Evolutionary conservation across 1,284 basidiomycete species (phyloP).

Genomic region (Meira miltonrushii): DNA sequence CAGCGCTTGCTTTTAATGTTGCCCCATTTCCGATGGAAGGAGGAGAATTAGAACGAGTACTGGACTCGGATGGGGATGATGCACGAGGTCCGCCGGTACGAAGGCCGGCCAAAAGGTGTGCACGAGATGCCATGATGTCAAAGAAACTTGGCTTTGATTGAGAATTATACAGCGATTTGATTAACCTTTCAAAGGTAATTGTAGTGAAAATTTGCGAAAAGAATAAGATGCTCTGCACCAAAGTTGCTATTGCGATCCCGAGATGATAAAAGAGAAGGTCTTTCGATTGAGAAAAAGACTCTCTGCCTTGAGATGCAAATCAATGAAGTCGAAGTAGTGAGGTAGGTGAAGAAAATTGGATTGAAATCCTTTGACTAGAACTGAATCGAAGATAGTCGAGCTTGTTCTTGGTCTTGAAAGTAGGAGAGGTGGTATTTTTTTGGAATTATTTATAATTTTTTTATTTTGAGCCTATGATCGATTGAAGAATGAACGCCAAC

Average conservation of each 20-base stretch:
- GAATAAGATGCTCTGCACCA: no score
- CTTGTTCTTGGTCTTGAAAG: background rate
- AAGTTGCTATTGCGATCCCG: no score
- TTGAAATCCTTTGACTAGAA: background rate
- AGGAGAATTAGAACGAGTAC: conserved; percentile 8
- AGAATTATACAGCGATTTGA: no score
- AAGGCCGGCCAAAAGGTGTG: conserved; percentile 29
- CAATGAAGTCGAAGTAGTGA: background rate
- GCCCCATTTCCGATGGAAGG: background rate
- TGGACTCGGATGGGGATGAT: conserved; percentile 15
- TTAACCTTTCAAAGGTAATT: no score
- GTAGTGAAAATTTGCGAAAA: no score
- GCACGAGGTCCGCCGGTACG: conserved; percentile 37
- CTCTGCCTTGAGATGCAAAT: background rate
- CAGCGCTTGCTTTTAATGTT: conserved; percentile 25
- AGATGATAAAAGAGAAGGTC: background rate
- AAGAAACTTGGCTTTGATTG: no score
- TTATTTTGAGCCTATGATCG: no score
- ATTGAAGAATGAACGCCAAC: no score
- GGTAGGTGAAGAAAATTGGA: background rate
- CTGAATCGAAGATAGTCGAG: no score
- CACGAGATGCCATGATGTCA: conserved; percentile 17
- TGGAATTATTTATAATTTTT: background rate
- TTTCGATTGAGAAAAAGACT: background rate
- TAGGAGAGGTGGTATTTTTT: background rate